Conservation (phyloP, 768 basidiomycete species). For the Phallus indusiatus region DNA sequence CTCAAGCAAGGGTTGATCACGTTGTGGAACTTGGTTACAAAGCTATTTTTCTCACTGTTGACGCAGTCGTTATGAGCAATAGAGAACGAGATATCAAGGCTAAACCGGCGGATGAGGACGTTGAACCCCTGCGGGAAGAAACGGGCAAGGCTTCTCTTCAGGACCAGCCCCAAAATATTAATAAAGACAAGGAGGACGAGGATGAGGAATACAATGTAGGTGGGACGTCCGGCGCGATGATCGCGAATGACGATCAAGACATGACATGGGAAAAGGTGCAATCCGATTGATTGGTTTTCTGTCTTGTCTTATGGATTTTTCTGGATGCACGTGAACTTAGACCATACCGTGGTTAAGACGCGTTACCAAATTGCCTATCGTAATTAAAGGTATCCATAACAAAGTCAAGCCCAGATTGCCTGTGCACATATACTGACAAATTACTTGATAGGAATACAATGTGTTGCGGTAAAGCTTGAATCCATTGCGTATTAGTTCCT, state of each 20-base stretch:
- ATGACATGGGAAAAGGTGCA: slow-evolving; percentile 69
- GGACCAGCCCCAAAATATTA: slow-evolving; percentile 11
- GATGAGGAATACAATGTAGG: slow-evolving; percentile 36
- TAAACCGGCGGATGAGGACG: slow-evolving; percentile 46
- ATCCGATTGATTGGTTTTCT: slow-evolving; percentile 4
- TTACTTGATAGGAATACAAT: slow-evolving; percentile 50
- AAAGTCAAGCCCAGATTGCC: background rate
- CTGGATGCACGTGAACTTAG: slow-evolving; percentile 22
- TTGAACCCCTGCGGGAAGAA: slow-evolving; percentile 20
- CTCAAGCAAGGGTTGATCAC: slow-evolving; percentile 60
- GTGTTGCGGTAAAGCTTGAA: slow-evolving; percentile 43
- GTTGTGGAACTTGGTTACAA: slow-evolving; percentile 71
- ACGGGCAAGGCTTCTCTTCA: slow-evolving; percentile 18
- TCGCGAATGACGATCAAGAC: slow-evolving; percentile 57
- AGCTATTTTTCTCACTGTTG: slow-evolving; percentile 87
- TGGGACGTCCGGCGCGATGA: slow-evolving; percentile 52
- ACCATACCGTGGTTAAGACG: slow-evolving; percentile 70
- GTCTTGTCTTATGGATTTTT: background rate
- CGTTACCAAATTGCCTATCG: slow-evolving; percentile 61
- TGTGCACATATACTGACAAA: slow-evolving; percentile 9
- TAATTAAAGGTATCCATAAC: slow-evolving; percentile 50
- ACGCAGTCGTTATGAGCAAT: slow-evolving; percentile 76
- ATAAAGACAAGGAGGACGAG: slow-evolving; percentile 23
- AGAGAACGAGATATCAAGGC: slow-evolving; percentile 65
- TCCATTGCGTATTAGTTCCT: too few species aligned